These are phyloP conservation scores for Hymenoscyphus infarciens DNA, from an alignment of 2,329 filamentous ascomycete genomes.

Conservation along the genomic window DNA sequence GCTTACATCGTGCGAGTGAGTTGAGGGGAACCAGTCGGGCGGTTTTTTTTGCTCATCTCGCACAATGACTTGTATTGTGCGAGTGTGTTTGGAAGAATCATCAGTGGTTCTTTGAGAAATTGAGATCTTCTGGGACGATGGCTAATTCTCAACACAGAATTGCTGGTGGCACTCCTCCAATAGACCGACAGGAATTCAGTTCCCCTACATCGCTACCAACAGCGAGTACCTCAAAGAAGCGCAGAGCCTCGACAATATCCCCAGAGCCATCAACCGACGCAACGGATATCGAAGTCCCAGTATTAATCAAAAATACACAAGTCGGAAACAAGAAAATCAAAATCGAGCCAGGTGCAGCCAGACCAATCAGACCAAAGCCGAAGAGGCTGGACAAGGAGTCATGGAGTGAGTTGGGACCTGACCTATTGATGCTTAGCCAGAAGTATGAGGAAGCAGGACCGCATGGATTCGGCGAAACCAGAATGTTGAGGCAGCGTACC, in stretches of 20 bases:
- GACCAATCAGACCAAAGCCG: neutral
- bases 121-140: neutral
- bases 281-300: neutral
- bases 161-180: neutral
- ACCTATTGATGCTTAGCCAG: neutral
- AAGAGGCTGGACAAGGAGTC: neutral
- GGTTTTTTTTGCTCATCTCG: no score
- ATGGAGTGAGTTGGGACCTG: neutral
- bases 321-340: neutral
- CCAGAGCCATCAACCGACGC: neutral
- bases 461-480: neutral
- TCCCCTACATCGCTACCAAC: neutral
- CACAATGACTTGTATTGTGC: no score
- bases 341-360: neutral
- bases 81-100: no score
- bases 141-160: neutral
- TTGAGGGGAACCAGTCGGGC: no score
- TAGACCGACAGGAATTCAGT: neutral
- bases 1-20: no score
- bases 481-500: neutral
- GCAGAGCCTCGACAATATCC: neutral
- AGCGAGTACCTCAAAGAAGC: neutral
- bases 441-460: neutral
- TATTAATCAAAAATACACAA: neutral
- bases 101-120: neutral